Conservation (phyloP, 306 rosid genomes). For the Vigna angularis region DNA sequence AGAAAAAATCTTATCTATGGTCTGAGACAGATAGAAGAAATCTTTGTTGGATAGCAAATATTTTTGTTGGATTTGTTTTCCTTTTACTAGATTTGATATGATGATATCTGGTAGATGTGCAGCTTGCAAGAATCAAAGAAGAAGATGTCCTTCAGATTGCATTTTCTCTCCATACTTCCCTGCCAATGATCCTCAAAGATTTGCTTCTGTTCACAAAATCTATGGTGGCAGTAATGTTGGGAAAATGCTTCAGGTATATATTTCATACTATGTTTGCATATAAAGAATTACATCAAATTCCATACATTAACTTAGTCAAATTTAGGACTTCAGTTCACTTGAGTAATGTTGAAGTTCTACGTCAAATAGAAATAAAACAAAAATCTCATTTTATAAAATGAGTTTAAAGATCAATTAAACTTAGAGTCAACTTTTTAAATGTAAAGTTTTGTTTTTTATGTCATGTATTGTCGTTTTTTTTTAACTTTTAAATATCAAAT, state of each 20-base stretch:
- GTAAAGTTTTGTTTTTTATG: too few relatives aligned
- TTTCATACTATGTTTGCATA: not conserved
- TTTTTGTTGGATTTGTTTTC: constrained; percentile 42
- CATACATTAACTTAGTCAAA: too few relatives aligned
- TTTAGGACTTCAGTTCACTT: too few relatives aligned
- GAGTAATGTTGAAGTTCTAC: too few relatives aligned
- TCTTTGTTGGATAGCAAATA: constrained; percentile 23
- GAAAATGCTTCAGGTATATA: constrained; percentile 72
- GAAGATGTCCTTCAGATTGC: constrained; percentile 75
- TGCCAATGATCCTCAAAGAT: constrained; percentile 75
- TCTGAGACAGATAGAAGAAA: constrained; percentile 41
- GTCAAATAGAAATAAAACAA: too few relatives aligned
- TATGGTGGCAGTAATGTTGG: constrained; percentile 83
- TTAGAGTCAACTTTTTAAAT: too few relatives aligned
- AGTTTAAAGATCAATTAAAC: too few relatives aligned
- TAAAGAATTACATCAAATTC: too few relatives aligned
- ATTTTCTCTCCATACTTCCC: constrained; percentile 79
- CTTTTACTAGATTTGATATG: constrained; percentile 18
- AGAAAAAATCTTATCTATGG: not conserved
- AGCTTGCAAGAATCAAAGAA: constrained; percentile 81
- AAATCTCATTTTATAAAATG: too few relatives aligned
- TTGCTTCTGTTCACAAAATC: constrained; percentile 71
- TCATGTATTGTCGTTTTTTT: too few relatives aligned
- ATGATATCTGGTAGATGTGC: constrained; percentile 62
- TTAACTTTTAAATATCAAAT: too few relatives aligned